Percentiles rank a stretch among this genome's conserved stretches.
phyloP scores from a whole-genome alignment of 257 asterid species.

The Gentiana dahurica region DNA sequence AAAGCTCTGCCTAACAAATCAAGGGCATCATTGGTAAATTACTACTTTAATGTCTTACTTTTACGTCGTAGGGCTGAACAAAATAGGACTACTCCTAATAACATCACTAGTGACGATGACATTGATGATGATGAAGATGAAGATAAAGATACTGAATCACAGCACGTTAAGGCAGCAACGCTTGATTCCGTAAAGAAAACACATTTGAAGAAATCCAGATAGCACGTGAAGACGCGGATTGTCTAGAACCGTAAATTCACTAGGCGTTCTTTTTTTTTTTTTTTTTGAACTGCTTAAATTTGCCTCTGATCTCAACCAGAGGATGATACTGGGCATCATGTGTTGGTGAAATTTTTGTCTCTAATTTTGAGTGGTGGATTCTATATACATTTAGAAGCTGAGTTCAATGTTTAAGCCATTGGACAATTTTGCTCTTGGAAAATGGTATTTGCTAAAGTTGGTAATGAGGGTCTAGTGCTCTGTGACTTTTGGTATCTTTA shows the following conservation, averaged over 20 bases:
- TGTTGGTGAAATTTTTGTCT: too few species aligned
- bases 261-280: neutral
- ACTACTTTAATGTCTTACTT: slow-evolving; percentile 29
- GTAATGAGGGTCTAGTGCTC: too few species aligned
- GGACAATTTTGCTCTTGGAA: too few species aligned
- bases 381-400: too few species aligned
- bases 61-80: slow-evolving; percentile 46
- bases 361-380: too few species aligned
- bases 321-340: too few species aligned
- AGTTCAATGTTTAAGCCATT: too few species aligned
- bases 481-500: too few species aligned
- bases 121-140: slow-evolving; percentile 7
- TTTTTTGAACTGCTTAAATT: too few species aligned
- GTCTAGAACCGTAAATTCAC: slow-evolving; percentile 28
- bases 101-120: slow-evolving; percentile 73
- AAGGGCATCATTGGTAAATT: slow-evolving; percentile 19
- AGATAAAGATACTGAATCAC: neutral
- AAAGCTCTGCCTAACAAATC: slow-evolving; percentile 18
- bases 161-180: slow-evolving; percentile 26
- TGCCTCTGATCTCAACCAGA: too few species aligned
- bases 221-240: slow-evolving; percentile 8
- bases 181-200: slow-evolving; percentile 64
- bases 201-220: slow-evolving; percentile 13
- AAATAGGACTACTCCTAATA: slow-evolving; percentile 38
- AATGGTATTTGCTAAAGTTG: too few species aligned